Percentiles rank a stretch among this genome's conserved stretches.
phyloP scores from a whole-genome alignment of 805 yeast species.

The Candida sanyiensis region DNA sequence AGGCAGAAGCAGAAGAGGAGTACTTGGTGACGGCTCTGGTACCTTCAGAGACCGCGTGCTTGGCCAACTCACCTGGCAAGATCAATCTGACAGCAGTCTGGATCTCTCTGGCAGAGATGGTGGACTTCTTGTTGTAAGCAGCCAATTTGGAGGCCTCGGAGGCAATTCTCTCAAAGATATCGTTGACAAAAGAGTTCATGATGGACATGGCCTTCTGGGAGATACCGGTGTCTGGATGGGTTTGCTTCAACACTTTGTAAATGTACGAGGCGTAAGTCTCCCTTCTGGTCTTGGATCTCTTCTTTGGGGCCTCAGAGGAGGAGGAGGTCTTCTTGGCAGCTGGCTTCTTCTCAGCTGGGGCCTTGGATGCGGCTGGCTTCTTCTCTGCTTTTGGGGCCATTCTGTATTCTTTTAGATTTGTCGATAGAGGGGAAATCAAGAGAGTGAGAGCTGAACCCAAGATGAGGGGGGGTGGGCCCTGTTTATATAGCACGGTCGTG shows the following conservation, averaged over 20 bases:
- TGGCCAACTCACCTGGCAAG: constrained; percentile 98
- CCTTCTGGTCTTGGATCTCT: constrained; percentile 94
- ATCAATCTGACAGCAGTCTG: constrained; percentile 98
- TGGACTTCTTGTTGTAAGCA: constrained; percentile 98
- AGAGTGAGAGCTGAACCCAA: background rate
- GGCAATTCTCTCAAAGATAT: constrained; percentile 97
- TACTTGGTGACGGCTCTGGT: constrained; percentile 98
- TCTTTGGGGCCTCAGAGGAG: constrained; percentile 74
- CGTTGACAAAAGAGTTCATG: constrained; percentile 97
- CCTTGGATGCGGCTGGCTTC: constrained; percentile 79
- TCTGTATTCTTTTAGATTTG: constrained; percentile 23
- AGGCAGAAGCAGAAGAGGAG: constrained; percentile 59
- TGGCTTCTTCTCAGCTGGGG: constrained; percentile 96
- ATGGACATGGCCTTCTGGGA: constrained; percentile 98
- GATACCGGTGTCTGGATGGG: constrained; percentile 99
- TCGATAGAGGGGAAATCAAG: constrained; percentile 7
- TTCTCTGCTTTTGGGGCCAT: constrained; percentile 66
- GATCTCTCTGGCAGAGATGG: constrained; percentile 97
- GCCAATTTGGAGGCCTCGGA: constrained; percentile 97
- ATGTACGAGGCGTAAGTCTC: constrained; percentile 97
- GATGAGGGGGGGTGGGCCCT: background rate
- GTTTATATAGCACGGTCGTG: constrained; percentile 6
- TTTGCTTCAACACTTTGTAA: constrained; percentile 97
- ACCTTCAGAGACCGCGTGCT: constrained; percentile 99
- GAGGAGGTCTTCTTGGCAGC: constrained; percentile 82